Conservation (phyloP, 768 basidiomycete species). For the Hortiboletus flavorubellus region DNA sequence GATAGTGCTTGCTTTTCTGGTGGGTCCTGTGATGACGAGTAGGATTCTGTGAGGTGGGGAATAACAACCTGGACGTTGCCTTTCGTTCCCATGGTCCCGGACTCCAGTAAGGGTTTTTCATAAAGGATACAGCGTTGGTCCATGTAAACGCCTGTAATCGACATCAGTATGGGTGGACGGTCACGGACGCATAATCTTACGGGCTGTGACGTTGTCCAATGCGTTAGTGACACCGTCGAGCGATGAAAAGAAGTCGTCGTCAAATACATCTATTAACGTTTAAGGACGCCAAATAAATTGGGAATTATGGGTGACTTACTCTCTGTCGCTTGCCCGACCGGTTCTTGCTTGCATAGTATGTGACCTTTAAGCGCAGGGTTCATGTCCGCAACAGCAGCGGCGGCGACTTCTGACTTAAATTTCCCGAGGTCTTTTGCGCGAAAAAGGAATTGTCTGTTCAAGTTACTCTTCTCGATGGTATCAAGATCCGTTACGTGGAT, state of each 20-base stretch:
- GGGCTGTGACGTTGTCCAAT: constrained; percentile 93
- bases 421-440: constrained; percentile 93
- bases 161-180: constrained; percentile 1
- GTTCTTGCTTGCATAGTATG: constrained; percentile 85
- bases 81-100: constrained; percentile 97
- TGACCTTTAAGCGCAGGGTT: constrained; percentile 87
- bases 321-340: constrained; percentile 91
- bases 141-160: constrained; percentile 84
- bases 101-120: constrained; percentile 92
- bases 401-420: constrained; percentile 96
- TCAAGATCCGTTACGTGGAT: constrained; percentile 97
- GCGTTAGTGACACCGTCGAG: constrained; percentile 98
- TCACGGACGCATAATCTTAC: constrained; percentile 43
- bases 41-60: constrained; percentile 93
- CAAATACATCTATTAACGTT: constrained; percentile 66
- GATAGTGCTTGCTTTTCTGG: constrained; percentile 97
- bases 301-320: constrained; percentile 47
- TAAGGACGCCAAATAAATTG: constrained; percentile 7
- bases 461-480: constrained; percentile 98
- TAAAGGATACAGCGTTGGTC: constrained; percentile 97
- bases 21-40: constrained; percentile 96
- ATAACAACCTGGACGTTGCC: constrained; percentile 96
- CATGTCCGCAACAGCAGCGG: constrained; percentile 90
- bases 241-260: constrained; percentile 79
- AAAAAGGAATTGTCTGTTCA: constrained; percentile 98